Conservation (phyloP, 495 filamentous ascomycete species). For the Entonaema liquescens region DNA sequence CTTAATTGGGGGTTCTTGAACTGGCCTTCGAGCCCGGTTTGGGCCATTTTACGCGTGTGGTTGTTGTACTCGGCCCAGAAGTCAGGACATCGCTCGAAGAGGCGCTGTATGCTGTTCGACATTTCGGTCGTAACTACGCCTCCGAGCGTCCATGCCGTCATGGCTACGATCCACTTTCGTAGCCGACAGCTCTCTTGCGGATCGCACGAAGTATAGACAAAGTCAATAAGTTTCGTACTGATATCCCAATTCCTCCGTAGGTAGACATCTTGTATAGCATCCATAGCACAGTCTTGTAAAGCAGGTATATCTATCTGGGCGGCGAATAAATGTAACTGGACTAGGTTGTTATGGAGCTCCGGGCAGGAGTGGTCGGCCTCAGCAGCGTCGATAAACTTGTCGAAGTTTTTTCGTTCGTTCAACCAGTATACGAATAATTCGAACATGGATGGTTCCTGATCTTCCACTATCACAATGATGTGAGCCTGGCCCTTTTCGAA, state of each 20-base stretch:
- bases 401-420: conserved; percentile 48
- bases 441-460: conserved; percentile 57
- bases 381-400: conserved; percentile 50
- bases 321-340: conserved; percentile 58
- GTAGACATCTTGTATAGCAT: conserved; percentile 59
- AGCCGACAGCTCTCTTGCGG: conserved; percentile 51
- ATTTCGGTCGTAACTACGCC: conserved; percentile 31
- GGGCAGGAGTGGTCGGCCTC: conserved; percentile 41
- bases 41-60: conserved; percentile 54
- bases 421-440: conserved; percentile 59
- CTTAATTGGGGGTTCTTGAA: conserved; percentile 61
- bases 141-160: conserved; percentile 57
- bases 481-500: conserved; percentile 38
- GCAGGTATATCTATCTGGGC: conserved; percentile 50
- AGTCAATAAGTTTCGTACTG: conserved; percentile 52
- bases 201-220: conserved; percentile 57
- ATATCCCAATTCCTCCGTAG: conserved; percentile 60
- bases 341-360: conserved; percentile 53
- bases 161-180: conserved; percentile 59
- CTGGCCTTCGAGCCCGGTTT: conserved; percentile 52
- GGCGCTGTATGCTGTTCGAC: conserved; percentile 45
- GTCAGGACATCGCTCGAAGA: conserved; percentile 50
- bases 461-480: conserved; percentile 50
- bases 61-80: conserved; percentile 53
- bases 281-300: conserved; percentile 58